Conservation (phyloP, 192 early-diverging fungal species). For the Geosiphon pyriformis region DNA sequence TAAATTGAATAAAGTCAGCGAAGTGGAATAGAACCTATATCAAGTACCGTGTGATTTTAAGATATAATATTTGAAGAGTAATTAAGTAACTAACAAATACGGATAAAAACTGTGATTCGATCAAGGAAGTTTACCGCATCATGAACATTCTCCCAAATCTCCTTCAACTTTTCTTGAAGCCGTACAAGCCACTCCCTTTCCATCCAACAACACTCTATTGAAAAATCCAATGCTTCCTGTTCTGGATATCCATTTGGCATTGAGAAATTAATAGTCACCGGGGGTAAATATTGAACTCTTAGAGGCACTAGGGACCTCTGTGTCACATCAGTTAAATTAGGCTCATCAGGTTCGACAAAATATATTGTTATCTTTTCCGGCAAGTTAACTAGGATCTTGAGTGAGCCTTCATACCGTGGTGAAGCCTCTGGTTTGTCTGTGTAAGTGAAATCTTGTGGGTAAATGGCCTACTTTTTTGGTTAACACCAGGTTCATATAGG, state of each 20-base stretch:
- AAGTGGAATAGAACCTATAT: conserved; percentile 11
- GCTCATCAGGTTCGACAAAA: background rate
- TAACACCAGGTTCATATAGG: background rate
- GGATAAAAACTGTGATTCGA: background rate
- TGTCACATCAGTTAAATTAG: background rate
- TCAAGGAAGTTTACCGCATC: conserved; percentile 3
- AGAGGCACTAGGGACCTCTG: background rate
- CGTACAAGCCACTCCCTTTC: background rate
- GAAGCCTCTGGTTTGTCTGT: background rate
- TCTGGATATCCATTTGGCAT: conserved; percentile 27
- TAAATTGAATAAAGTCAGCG: conserved; percentile 18
- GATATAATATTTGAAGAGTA: background rate
- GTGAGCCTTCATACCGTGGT: conserved; percentile 15
- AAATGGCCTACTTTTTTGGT: conserved; percentile 25
- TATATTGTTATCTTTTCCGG: conserved; percentile 9
- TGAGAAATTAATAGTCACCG: conserved; percentile 23
- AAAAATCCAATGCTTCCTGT: conserved; percentile 3
- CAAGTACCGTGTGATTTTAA: too few species aligned
- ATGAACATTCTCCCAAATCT: conserved; percentile 26
- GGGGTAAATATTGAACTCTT: conserved; percentile 24
- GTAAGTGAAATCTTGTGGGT: conserved; percentile 28
- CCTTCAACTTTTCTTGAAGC: conserved; percentile 12
- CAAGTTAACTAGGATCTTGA: conserved; percentile 9
- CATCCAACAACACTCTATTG: conserved; percentile 27
- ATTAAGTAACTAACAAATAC: background rate